Evolutionary conservation across 2,329 filamentous ascomycete species (phyloP).

Genomic region (Botryotinia convoluta): DNA sequence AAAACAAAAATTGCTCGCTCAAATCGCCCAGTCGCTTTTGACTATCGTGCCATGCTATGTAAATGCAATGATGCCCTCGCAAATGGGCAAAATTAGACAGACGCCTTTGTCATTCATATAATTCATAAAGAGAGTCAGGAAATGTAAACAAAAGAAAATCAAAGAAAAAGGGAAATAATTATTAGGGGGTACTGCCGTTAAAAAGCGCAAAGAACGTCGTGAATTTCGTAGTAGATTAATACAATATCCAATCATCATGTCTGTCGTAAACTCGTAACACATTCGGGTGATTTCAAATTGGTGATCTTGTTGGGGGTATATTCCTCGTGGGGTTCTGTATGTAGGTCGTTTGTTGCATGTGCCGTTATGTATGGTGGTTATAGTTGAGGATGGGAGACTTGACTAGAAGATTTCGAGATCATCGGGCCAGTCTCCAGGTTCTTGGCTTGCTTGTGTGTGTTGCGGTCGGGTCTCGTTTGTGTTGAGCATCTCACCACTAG

Average conservation of each 20-base stretch:
- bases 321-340: background rate
- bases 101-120: constrained; percentile 1
- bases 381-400: background rate
- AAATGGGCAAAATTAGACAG: background rate
- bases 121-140: constrained; percentile 13
- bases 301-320: background rate
- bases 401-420: constrained; percentile 19
- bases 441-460: background rate
- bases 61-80: background rate
- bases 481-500: constrained; percentile 18
- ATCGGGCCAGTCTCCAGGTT: constrained; percentile 19
- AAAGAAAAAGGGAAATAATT: background rate
- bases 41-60: constrained; percentile 7
- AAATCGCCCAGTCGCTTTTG: background rate
- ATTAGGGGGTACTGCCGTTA: constrained; percentile 16
- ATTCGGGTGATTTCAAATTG: constrained; percentile 15
- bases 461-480: background rate
- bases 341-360: background rate
- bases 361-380: no score
- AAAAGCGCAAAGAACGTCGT: constrained; percentile 6
- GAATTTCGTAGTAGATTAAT: constrained; percentile 18
- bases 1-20: constrained; percentile 3
- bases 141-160: background rate
- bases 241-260: constrained; percentile 21
- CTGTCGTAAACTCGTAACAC: constrained; percentile 21